Evolutionary conservation across 2,329 filamentous ascomycete genomes (phyloP).

Genomic region (Amylocarpus encephaloides): DNA sequence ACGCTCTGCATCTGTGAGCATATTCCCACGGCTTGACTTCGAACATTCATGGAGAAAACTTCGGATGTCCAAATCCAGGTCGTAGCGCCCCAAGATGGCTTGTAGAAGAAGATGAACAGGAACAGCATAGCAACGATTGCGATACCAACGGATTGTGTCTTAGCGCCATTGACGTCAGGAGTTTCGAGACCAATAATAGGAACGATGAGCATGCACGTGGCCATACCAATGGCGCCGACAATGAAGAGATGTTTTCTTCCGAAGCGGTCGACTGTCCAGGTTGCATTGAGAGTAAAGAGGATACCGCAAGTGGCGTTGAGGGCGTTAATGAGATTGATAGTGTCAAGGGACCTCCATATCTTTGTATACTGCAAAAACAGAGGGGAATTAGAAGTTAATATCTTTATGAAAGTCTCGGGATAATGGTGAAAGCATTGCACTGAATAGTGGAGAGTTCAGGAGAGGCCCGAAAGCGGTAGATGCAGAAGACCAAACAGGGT

Average conservation of each 20-base stretch:
- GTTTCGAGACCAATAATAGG: constrained; percentile 51
- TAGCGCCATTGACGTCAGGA: constrained; percentile 45
- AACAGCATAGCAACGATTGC: constrained; percentile 64
- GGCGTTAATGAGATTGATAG: constrained; percentile 67
- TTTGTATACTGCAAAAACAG: constrained; percentile 66
- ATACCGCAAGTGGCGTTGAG: constrained; percentile 69
- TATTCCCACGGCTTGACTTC: constrained; percentile 65
- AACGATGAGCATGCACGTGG: constrained; percentile 63
- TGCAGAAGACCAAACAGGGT: too few species aligned
- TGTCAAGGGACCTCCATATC: constrained; percentile 52
- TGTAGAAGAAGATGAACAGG: constrained; percentile 62
- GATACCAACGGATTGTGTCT: constrained; percentile 55
- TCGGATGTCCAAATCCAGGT: constrained; percentile 68
- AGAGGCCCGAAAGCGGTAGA: too few species aligned
- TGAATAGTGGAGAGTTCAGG: too few species aligned
- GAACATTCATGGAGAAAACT: constrained; percentile 66
- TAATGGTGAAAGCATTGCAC: too few species aligned
- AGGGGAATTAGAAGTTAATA: too few species aligned
- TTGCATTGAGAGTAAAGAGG: constrained; percentile 65
- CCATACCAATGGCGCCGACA: constrained; percentile 62
- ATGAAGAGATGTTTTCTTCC: constrained; percentile 66
- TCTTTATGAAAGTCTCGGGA: too few species aligned
- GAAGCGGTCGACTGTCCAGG: constrained; percentile 67
- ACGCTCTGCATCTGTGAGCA: constrained; percentile 55
- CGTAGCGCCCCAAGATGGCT: constrained; percentile 64